Evolutionary conservation across 805 yeast species (phyloP), one percentile per base, ranked within the genome.

Genomic region (Saccharomycopsis fermentans): DNA sequence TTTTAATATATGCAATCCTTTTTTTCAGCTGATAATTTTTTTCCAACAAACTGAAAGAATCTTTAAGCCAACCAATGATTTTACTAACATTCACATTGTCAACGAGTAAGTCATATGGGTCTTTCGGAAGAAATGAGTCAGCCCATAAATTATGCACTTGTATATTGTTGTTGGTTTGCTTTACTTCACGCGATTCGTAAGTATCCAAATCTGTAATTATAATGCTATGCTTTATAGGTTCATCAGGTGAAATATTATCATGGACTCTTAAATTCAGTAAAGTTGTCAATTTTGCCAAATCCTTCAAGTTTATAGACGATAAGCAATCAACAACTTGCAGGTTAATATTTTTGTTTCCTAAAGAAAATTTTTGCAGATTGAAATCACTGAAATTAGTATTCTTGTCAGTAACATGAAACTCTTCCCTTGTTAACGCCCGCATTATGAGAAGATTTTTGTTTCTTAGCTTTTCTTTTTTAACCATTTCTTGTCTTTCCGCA

Each of bases 381-480:
- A 14, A n/a, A 9, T 16, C 24, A 21, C n/a, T 12, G 16, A 21
- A 24, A 43, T 11, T 21, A 4, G 24, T 43, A 43, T 9, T 40
- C 2, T 40, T 24, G 11, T 43, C 50, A 19, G 47, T 39, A 48
- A 60, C 59, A 35, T 61, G 63, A 39, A 61, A 61, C 52, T 61
- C 63, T 11, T 57, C 61, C 52, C 55, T 48, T 6, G 27, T 48
- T 19, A 59, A 27, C 4, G 54, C 48, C 35, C 62, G 34, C 24
- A 24, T 35, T 24, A 26, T 36, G 14, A 57, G 52, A 19, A 48
- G 36, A 26, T 48, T 51, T 17, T n/a, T 48, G 17, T 43, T 35
- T 55, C 34, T 43, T 36, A 26, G n/a, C 19, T n/a, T 36, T 21
- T 53, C 21, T 26, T 53, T 26, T 40, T 47, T 52, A 43, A n/a